Conservation (phyloP, 2,329 filamentous ascomycete species). For the Ophiostoma sp. region DNA sequence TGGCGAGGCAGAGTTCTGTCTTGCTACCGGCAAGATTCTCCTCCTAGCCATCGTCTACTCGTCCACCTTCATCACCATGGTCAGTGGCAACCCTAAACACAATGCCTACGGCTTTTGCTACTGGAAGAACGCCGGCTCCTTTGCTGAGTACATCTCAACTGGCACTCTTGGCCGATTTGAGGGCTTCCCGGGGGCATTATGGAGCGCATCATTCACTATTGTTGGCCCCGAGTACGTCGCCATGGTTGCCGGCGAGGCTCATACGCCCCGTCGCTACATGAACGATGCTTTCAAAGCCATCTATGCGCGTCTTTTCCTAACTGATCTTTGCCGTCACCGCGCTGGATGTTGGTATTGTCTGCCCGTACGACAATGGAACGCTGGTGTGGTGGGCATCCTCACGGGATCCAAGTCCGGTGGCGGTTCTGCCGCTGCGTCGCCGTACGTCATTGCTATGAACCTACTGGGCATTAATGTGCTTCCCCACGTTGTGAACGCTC, state of each 20-base stretch:
- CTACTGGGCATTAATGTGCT: constrained; percentile 62
- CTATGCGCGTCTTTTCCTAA: constrained; percentile 64
- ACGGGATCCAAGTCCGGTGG: constrained; percentile 35
- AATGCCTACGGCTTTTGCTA: constrained; percentile 42
- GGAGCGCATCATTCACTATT: constrained; percentile 39
- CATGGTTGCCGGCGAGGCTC: constrained; percentile 63
- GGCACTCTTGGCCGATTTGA: constrained; percentile 38
- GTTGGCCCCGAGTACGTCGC: constrained; percentile 59
- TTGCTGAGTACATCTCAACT: constrained; percentile 35
- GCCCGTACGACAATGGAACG: constrained; percentile 51
- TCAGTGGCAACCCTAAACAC: constrained; percentile 50
- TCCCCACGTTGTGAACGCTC: constrained; percentile 60
- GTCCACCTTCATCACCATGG: constrained; percentile 51
- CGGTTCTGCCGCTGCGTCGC: constrained; percentile 46
- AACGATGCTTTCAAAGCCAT: constrained; percentile 63
- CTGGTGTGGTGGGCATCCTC: constrained; percentile 39
- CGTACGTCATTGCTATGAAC: constrained; percentile 67
- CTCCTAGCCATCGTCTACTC: constrained; percentile 54
- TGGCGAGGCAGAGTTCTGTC: constrained; percentile 45
- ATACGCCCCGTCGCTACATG: constrained; percentile 61
- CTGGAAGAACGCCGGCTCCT: constrained; percentile 42
- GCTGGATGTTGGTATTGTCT: constrained; percentile 60
- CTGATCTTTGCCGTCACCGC: constrained; percentile 64
- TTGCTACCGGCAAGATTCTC: constrained; percentile 42
- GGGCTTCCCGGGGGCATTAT: constrained; percentile 31